phyloP scores from a whole-genome alignment of 2,329 filamentous ascomycete genomes.

The Calonectria crousiana region DNA sequence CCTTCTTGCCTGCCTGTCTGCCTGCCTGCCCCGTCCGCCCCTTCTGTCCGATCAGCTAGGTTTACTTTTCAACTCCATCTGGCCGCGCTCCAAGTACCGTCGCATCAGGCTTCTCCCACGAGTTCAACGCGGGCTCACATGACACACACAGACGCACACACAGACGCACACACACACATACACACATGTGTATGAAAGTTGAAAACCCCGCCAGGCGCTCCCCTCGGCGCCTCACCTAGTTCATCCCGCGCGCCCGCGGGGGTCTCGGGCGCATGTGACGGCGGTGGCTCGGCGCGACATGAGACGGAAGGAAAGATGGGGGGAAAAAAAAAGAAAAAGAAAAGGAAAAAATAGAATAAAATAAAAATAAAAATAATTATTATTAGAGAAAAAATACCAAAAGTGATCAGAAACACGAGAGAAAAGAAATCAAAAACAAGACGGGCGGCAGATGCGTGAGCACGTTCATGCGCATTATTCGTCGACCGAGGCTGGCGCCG shows the following conservation, averaged over 20 bases:
- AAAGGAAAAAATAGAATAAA: background rate
- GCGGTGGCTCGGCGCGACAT: conserved; percentile 2
- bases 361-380: background rate
- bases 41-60: background rate
- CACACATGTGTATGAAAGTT: background rate
- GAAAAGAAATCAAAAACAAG: background rate
- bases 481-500: background rate
- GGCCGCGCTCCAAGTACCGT: background rate
- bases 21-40: too few species aligned
- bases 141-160: background rate
- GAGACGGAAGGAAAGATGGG: background rate
- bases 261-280: conserved; percentile 4
- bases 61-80: background rate
- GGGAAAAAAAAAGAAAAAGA: background rate
- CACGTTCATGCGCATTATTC: background rate
- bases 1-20: background rate
- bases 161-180: background rate
- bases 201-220: background rate
- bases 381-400: background rate
- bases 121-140: conserved; percentile 6
- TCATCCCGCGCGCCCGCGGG: background rate
- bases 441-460: background rate
- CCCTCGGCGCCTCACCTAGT: background rate
- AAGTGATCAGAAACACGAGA: background rate
- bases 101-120: background rate